phyloP scores from a whole-genome alignment of 805 yeast species.

The Wickerhamiella brachini region DNA sequence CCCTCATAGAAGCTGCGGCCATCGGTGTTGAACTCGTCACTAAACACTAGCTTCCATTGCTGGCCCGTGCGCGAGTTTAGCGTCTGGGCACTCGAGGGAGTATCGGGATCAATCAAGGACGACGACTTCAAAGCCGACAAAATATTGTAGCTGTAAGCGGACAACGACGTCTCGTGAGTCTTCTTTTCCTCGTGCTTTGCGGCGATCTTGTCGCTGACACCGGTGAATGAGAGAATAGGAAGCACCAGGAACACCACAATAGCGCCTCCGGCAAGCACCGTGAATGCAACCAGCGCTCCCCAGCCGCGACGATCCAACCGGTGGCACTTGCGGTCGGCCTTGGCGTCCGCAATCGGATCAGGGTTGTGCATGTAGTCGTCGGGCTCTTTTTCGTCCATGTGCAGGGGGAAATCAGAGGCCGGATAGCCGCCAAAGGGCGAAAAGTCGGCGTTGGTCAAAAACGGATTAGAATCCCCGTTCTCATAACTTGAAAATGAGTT shows the following conservation, averaged over 20 bases:
- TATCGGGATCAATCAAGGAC: constrained; percentile 53
- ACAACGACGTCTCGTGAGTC: constrained; percentile 31
- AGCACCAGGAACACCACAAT: constrained; percentile 57
- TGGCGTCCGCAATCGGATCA: constrained; percentile 85
- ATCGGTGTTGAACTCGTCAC: constrained; percentile 81
- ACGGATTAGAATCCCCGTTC: constrained; percentile 16
- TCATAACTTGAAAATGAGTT: constrained; percentile 1
- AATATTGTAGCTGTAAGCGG: constrained; percentile 43
- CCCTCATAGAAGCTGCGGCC: constrained; percentile 85
- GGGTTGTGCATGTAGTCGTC: constrained; percentile 96
- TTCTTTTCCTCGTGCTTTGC: constrained; percentile 9
- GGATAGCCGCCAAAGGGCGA: constrained; percentile 95
- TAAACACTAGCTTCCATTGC: constrained; percentile 63
- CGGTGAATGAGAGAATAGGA: constrained; percentile 74
- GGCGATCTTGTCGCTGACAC: constrained; percentile 21
- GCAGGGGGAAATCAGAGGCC: constrained; percentile 78
- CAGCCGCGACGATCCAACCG: constrained; percentile 26
- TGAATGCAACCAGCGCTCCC: constrained; percentile 26
- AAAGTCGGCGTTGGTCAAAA: constrained; percentile 25
- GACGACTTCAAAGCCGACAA: constrained; percentile 45
- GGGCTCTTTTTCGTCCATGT: constrained; percentile 83
- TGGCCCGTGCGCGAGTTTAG: constrained; percentile 47
- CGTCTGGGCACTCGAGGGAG: constrained; percentile 40
- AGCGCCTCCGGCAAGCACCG: constrained; percentile 45
- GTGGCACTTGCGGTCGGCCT: constrained; percentile 39